Conservation (phyloP, 805 yeast genomes). For the Saccharomycopsis sp. region DNA sequence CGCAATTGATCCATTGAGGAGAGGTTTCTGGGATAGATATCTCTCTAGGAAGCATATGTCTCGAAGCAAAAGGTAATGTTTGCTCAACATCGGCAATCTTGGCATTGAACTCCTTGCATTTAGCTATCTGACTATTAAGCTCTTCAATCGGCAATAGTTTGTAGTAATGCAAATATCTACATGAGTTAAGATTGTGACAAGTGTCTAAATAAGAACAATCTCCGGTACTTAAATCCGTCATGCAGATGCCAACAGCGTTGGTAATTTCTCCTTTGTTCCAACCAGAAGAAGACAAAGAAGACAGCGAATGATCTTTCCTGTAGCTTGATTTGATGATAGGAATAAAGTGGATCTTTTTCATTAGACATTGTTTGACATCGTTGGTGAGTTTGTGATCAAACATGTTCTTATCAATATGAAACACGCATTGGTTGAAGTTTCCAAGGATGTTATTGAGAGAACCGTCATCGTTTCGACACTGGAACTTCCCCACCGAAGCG, state of each 20-base stretch:
- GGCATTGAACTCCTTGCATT: conserved; percentile 22
- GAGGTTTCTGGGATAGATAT: conserved; percentile 36
- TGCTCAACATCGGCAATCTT: conserved; percentile 22
- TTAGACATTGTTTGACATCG: conserved; percentile 28
- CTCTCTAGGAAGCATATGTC: conserved; percentile 26
- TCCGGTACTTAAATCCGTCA: conserved; percentile 68
- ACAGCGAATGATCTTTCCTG: not conserved
- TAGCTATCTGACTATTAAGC: conserved; percentile 8
- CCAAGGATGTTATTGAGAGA: conserved; percentile 25
- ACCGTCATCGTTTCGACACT: conserved; percentile 1
- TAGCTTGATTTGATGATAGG: conserved; percentile 39
- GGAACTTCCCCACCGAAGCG: conserved; percentile 11
- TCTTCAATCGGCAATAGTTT: conserved; percentile 37
- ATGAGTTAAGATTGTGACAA: conserved; percentile 76
- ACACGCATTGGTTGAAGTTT: not conserved
- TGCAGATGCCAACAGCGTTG: conserved; percentile 8
- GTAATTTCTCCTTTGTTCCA: not conserved
- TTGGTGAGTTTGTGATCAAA: conserved; percentile 23
- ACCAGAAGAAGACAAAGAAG: not conserved
- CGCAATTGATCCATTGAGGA: conserved; percentile 85
- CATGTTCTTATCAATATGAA: conserved; percentile 4
- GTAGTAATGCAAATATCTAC: conserved; percentile 77
- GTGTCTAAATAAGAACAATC: conserved; percentile 94
- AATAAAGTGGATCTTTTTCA: conserved; percentile 43
- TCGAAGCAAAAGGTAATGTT: not conserved